A percentile compares a stretch with the other conserved stretches of the same genome.
Conservation (phyloP, 1,139 yeast genomes). For the Yamadazyma dendronema region DNA sequence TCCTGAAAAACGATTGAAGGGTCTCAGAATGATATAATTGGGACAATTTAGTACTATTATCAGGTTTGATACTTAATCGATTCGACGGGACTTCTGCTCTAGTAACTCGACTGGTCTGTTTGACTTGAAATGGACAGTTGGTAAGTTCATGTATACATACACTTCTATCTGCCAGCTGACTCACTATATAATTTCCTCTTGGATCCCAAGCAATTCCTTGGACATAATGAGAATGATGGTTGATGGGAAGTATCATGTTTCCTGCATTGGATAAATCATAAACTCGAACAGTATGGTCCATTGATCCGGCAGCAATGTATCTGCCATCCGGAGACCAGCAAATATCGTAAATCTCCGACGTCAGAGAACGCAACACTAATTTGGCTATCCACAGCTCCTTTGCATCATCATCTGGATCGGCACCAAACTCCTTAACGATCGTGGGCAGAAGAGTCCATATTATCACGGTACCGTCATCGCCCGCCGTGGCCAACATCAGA, state of each 20-base stretch:
- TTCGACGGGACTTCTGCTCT: slow-evolving; percentile 13
- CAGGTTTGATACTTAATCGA: slow-evolving; percentile 3
- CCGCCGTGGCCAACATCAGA: slow-evolving; percentile 75
- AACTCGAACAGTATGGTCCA: slow-evolving; percentile 81
- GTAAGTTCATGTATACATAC: slow-evolving; percentile 31
- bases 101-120: slow-evolving; percentile 11
- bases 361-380: slow-evolving; percentile 54
- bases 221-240: slow-evolving; percentile 82
- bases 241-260: slow-evolving; percentile 56
- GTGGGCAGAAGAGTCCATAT: slow-evolving; percentile 69
- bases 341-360: slow-evolving; percentile 83
- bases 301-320: slow-evolving; percentile 81
- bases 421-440: slow-evolving; percentile 56
- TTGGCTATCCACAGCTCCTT: slow-evolving; percentile 72
- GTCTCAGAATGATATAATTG: slow-evolving; percentile 78
- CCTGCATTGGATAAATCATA: slow-evolving; percentile 56
- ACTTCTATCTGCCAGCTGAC: slow-evolving; percentile 88
- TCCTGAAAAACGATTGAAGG: slow-evolving; percentile 82
- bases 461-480: slow-evolving; percentile 89
- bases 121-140: background rate
- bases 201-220: slow-evolving; percentile 99
- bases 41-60: background rate
- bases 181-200: slow-evolving; percentile 65
- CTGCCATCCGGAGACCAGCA: slow-evolving; percentile 87
- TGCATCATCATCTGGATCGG: slow-evolving; percentile 46